A percentile compares a stretch with the other conserved stretches of the same genome.
Conservation (phyloP, 1,139 yeast species). For the Kurtzmaniella quercitrusa region DNA sequence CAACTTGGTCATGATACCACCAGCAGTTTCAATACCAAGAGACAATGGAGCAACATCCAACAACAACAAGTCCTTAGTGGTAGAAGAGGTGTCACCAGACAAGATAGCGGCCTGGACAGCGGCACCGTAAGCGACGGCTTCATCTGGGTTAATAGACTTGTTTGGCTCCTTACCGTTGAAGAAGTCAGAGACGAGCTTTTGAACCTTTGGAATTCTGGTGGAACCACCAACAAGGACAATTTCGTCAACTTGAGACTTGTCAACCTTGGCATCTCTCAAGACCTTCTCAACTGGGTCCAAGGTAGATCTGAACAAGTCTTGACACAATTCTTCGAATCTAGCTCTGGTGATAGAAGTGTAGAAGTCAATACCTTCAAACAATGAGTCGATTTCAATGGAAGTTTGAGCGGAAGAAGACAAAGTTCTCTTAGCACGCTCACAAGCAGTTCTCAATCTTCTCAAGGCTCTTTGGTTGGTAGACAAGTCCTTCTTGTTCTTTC, state of each 20-base stretch:
- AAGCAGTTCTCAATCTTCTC: conserved; percentile 40
- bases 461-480: conserved; percentile 36
- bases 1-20: conserved; percentile 97
- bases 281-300: conserved; percentile 39
- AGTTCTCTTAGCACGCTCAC: conserved; percentile 40
- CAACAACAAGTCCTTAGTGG: conserved; percentile 94
- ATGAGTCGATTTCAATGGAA: conserved; percentile 35
- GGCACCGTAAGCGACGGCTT: conserved; percentile 73
- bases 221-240: conserved; percentile 41
- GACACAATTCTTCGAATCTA: conserved; percentile 38
- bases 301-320: conserved; percentile 36
- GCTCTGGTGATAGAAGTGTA: conserved; percentile 39
- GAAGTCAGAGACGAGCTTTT: conserved; percentile 36
- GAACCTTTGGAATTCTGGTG: conserved; percentile 40
- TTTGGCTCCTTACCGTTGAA: conserved; percentile 45
- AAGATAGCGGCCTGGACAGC: conserved; percentile 90
- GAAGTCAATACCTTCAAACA: conserved; percentile 36
- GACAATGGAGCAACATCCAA: conserved; percentile 99
- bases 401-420: conserved; percentile 37
- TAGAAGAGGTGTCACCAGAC: conserved; percentile 96
- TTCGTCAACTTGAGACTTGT: conserved; percentile 34
- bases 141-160: conserved; percentile 50
- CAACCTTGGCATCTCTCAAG: conserved; percentile 36
- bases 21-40: conserved; percentile 98
- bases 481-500: conserved; percentile 36